These are phyloP conservation scores for Nitzschia putrida DNA, from an alignment of 108 stramenopile species.

Conservation along the genomic window DNA sequence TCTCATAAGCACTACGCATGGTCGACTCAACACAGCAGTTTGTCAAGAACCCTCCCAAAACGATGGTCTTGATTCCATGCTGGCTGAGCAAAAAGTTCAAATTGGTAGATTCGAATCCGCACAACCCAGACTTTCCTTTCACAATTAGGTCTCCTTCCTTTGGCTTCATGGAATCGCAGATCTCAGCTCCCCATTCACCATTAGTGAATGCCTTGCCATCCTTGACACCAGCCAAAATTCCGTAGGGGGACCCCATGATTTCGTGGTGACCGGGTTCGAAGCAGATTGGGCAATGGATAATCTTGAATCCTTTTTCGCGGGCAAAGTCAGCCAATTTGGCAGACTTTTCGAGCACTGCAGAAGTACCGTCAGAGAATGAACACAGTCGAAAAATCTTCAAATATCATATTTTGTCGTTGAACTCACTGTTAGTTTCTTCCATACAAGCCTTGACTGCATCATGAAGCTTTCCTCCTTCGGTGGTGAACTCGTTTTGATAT, in stretches of 20 bases:
- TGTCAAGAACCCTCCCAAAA: slow-evolving; percentile 77
- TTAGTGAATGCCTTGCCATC: slow-evolving; percentile 57
- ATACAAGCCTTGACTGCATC: slow-evolving; percentile 65
- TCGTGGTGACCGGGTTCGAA: slow-evolving; percentile 63
- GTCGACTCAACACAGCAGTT: slow-evolving; percentile 84
- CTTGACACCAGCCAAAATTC: slow-evolving; percentile 71
- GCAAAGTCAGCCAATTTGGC: slow-evolving; percentile 40
- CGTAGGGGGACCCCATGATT: slow-evolving; percentile 50
- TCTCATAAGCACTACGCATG: slow-evolving; percentile 79
- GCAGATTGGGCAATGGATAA: slow-evolving; percentile 67
- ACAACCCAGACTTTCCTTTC: slow-evolving; percentile 74
- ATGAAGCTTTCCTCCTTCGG: slow-evolving; percentile 70
- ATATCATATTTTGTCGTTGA: not conserved
- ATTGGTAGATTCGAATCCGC: slow-evolving; percentile 75
- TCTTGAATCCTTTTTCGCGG: slow-evolving; percentile 55
- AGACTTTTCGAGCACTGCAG: slow-evolving; percentile 57
- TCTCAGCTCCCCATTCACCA: slow-evolving; percentile 61
- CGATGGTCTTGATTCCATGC: slow-evolving; percentile 57
- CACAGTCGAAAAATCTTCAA: not conserved
- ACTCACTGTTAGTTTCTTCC: slow-evolving; percentile 47
- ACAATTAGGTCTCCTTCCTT: slow-evolving; percentile 53
- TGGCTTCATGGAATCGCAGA: slow-evolving; percentile 61
- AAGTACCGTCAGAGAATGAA: not conserved
- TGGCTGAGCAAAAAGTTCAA: slow-evolving; percentile 71
- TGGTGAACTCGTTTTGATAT: slow-evolving; percentile 83